Evolutionary conservation across 2,329 filamentous ascomycete species (phyloP), one percentile per base, ranked within the genome.

Genomic region (Whalleya microplaca): DNA sequence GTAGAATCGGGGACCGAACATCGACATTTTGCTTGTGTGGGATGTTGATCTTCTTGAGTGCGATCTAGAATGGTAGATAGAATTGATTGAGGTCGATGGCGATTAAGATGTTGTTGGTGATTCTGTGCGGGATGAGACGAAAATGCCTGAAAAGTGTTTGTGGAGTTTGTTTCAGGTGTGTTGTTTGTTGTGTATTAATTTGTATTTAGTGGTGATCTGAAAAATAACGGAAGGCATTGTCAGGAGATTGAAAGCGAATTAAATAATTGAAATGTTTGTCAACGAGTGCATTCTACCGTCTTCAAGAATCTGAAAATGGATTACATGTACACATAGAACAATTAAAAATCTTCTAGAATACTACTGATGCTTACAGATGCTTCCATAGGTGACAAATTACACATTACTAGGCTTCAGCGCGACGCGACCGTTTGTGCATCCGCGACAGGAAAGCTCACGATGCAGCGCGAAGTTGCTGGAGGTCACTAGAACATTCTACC

Each of bases 1-100:
- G 77, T 82, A 78, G 66, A 80, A 74, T 68, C 75, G 75, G 71
- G 79, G 78, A 56, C 81, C 78, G 76, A 86, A 86, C 76, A 86
- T 76, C 64, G 84, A 80, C 84, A 87, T 87, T 72, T 72, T 85
- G 76, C 46, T 37, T 58, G 57, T 27, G 23, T 27, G 47, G n/a
- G 53, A 62, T 65, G 53, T 61, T 57, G 40, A 56, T 57, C 53
- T 55, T 58, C 21, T 23, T 50, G 23, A 44, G 51, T 51, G 20
- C 37, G 51, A 23, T 56, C 55, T 47, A 57, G 62, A 56, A 46
- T 45, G 47, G 48, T 46, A 42, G 47, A 46, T 46, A 42, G 51
- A 43, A 42, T 19, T 56, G 50, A 48, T 53, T 53, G 63, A 59
- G 48, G 56, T 56, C 54, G 54, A 21, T 50, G 27, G 21, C 47